phyloP scores from a whole-genome alignment of 2,329 filamentous ascomycete species.

The Fusarium clavum region DNA sequence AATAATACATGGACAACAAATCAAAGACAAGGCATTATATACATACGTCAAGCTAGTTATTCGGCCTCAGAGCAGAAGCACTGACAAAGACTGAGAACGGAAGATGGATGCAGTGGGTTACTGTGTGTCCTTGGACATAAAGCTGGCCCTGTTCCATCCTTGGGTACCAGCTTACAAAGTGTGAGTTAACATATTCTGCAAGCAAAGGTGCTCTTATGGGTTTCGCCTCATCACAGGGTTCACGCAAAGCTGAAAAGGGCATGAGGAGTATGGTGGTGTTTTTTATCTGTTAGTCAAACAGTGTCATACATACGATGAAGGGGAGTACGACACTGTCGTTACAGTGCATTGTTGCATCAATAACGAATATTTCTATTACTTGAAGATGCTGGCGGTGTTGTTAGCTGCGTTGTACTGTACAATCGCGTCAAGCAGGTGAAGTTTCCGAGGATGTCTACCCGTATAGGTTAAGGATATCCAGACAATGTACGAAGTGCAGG shows the following conservation, averaged over 20 bases:
- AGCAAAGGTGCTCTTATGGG: conserved; percentile 8
- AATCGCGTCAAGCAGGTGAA: neutral
- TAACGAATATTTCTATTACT: conserved; percentile 26
- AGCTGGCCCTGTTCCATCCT: neutral
- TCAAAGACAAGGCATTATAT: conserved; percentile 14
- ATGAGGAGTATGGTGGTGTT: neutral
- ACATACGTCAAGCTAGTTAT: conserved; percentile 9
- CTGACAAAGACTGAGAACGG: conserved; percentile 9
- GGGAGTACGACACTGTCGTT: conserved; percentile 3
- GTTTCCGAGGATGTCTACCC: neutral
- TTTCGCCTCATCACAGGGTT: conserved; percentile 3
- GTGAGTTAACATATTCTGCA: conserved; percentile 3
- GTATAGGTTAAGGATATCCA: neutral
- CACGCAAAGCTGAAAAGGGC: conserved; percentile 1
- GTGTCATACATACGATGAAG: conserved; percentile 12
- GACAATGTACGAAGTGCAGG: neutral
- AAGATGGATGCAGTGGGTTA: conserved; percentile 6
- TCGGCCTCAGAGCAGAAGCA: conserved; percentile 18
- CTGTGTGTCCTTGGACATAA: conserved; percentile 1
- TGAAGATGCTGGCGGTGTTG: neutral
- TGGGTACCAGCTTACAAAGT: conserved; percentile 7
- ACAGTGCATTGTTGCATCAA: conserved; percentile 11
- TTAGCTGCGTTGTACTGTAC: neutral
- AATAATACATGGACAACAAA: conserved; percentile 7
- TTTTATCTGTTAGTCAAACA: conserved; percentile 6